Base-by-base conservation (phyloP, 2,329 filamentous ascomycete genomes). In the Pyricularia sp. region DNA sequence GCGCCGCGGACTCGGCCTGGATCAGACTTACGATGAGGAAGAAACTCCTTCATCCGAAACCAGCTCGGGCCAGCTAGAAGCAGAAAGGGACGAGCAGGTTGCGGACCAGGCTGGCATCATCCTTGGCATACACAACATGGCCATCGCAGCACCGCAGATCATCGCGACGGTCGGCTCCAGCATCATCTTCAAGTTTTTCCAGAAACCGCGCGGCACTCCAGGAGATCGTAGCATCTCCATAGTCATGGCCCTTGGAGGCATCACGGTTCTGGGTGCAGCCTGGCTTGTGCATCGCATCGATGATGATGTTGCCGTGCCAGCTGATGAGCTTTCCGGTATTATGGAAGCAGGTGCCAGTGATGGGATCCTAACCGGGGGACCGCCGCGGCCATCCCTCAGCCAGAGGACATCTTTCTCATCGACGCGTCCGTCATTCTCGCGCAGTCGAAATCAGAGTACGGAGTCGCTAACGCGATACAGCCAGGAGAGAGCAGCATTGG, bases 81-180 rank as follows among this genome's bases (percentile, higher is more conserved):
- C 76, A 4, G 72, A 77, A 30, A 73, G 73, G 11, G 78, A 78
- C 9, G 78, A 85, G 65, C 84, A 87, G 30, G 84, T 87, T 58
- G 83, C 87, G 2, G 91, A 94, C 74, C 91, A 95, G 76, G 92
- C 93, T 4, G 93, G 94, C 61, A 91, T 97, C 59, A 93, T 98
- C 64, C 85, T 98, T 2, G 94, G 94, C 10, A 93, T 98, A 68
- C 94, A 98, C 82, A 98, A 98, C 78, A 94, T 98, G 80, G 90
- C 94, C 20, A 92, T 98, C 73, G 93, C 94, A 0, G 89, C 93
- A 5, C 94, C 94, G 1, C 94, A 98, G 77, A 94, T 97, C 70
- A 85, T 97, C 68, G 93, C 94, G 12, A 97, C 93, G 6, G 81
- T 97, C 31, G 88, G 91, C 28, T 94, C 92, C 70, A 93, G 91